Base-by-base conservation (phyloP, 768 basidiomycete genomes). In the Suillus alpinus region DNA sequence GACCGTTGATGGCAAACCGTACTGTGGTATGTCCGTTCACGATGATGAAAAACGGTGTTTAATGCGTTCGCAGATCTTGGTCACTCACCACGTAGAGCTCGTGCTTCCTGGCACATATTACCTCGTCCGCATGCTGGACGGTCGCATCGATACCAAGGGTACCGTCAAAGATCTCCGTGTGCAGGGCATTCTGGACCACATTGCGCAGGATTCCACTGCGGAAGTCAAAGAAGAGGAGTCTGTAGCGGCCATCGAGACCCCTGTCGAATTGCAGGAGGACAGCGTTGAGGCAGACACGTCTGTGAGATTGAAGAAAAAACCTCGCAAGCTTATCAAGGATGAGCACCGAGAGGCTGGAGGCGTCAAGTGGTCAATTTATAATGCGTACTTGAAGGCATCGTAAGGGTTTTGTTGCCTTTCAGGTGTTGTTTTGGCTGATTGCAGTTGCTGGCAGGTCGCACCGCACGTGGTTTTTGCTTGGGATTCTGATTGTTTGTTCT, bases 71-170 rank as follows among this genome's bases (percentile, higher is more conserved):
- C 61, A 86, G 86, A 76, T 88, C 43, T 78, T 89, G 4, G 91
- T 94, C 39, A 92, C 91, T 0, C 92, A 94, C 63, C 92, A 94
- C 67, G 86, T 94, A 31, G 89, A 93, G 55, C 82, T 95, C 1
- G 86, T 94, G 18, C 81, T 92, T 7, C 87, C 91, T 0, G 86
- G 85, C 0, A 83, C 89, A 0, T 68, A 86, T 65, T 92, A 92
- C 66, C 74, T 94, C 3, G 80, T 93, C 7, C 84, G 90, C 31
- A 87, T 94, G 82, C 78, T 91, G 2, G 91, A 93, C 68, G 92
- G 92, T 2, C 84, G 91, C 14, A 85, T 93, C 56, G 91, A 92
- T 66, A 81, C 83, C 1, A 85, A 91, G 68, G 92, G 92, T 6
- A 83, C 82, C 0, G 77, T 89, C 10, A 78, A 81, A 46, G 89